Conservation (phyloP, 345 rosid species). For the Salix arbutifolia region DNA sequence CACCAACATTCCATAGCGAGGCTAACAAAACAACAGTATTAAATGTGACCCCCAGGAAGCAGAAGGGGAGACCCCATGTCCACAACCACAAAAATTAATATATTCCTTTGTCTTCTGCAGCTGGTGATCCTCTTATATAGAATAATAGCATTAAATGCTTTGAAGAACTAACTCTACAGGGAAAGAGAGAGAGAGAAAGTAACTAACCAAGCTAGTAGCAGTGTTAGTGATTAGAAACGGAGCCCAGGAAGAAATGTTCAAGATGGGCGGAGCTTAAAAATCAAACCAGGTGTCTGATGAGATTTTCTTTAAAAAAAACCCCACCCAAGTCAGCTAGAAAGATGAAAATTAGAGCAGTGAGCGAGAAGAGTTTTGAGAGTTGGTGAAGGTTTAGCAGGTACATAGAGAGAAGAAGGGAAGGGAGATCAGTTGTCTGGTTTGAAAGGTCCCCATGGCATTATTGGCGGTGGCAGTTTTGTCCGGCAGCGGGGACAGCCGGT, state of each 20-base stretch:
- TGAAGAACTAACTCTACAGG: slow-evolving; percentile 16
- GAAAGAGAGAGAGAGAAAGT: background rate
- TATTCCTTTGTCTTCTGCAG: slow-evolving; percentile 31
- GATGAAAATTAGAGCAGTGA: slow-evolving; percentile 22
- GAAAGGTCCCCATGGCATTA: slow-evolving; percentile 53
- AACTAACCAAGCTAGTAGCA: no score
- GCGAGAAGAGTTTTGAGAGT: slow-evolving; percentile 4
- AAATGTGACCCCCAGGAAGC: slow-evolving; percentile 40
- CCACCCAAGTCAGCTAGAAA: background rate
- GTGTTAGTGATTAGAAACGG: background rate
- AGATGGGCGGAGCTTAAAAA: background rate
- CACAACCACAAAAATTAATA: slow-evolving; percentile 10
- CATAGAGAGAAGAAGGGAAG: slow-evolving; percentile 14
- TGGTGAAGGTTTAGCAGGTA: slow-evolving; percentile 18
- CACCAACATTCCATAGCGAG: slow-evolving; percentile 42
- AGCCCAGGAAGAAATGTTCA: slow-evolving; percentile 10
- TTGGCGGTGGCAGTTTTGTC: slow-evolving; percentile 77
- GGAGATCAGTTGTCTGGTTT: slow-evolving; percentile 37
- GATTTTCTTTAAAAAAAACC: background rate
- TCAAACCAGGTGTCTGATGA: background rate
- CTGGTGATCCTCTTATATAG: slow-evolving; percentile 33
- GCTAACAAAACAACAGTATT: slow-evolving; percentile 36
- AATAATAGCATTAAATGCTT: slow-evolving; percentile 39
- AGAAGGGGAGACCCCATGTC: slow-evolving; percentile 41
- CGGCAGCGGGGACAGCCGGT: slow-evolving; percentile 60